A percentile compares a stretch with the other conserved stretches of the same genome.
Evolutionary conservation across 2,329 filamentous ascomycete species (phyloP).

Genomic region (Didymella pinodella): DNA sequence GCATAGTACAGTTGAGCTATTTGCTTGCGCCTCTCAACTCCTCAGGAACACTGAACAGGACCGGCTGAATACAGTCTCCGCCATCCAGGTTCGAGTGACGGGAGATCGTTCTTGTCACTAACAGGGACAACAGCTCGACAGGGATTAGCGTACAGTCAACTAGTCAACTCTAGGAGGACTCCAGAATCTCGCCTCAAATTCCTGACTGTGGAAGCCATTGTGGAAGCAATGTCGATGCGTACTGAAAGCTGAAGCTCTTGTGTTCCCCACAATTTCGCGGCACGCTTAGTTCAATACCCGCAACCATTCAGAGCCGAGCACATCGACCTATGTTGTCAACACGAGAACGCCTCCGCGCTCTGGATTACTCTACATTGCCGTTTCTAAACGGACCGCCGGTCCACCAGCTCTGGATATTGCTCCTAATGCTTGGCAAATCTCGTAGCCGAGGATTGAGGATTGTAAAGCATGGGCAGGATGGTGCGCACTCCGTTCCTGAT

Average conservation of each 20-base stretch:
- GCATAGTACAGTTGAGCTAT: constrained; percentile 10
- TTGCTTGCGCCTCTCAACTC: neutral
- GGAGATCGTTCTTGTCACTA: constrained; percentile 2
- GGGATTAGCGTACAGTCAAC: neutral
- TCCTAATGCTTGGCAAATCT: constrained; percentile 36
- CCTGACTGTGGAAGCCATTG: neutral
- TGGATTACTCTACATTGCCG: constrained; percentile 36
- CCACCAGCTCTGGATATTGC: constrained; percentile 49
- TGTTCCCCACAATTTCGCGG: constrained; percentile 28
- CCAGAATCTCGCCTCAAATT: neutral
- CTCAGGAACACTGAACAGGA: neutral
- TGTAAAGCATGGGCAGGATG: neutral
- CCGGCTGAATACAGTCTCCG: neutral
- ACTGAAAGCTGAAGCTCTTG: constrained; percentile 4
- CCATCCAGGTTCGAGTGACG: neutral
- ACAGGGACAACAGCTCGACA: neutral
- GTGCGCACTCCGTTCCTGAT: neutral
- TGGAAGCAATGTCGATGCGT: neutral
- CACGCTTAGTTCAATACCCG: neutral
- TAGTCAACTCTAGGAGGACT: neutral
- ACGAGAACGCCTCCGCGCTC: constrained; percentile 44
- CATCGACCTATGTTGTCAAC: constrained; percentile 27
- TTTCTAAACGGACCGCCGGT: constrained; percentile 41
- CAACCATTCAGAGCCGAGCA: constrained; percentile 13
- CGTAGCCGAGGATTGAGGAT: neutral